Base-by-base conservation (phyloP, 345 rosid genomes). In the Passiflora organensis region DNA sequence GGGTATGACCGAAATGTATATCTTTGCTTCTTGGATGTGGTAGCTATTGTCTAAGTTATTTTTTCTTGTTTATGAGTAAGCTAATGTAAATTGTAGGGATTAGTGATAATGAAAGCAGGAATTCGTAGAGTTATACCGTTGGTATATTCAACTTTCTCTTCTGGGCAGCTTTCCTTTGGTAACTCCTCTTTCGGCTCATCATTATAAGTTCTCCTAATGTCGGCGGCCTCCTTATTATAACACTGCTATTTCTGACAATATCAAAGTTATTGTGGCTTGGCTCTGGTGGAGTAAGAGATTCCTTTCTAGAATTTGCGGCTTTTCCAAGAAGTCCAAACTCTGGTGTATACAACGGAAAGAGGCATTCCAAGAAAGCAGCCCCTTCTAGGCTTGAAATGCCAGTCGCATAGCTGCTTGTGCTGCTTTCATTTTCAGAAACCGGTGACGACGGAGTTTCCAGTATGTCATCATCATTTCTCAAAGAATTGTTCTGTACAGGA, bases 121-220 rank as follows among this genome's bases (percentile, higher is more conserved):
- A 54, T 22, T 55, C 25, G 8, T 28, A 8, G 42, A 55, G 59
- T 49, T 41, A 75, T 79, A 88, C 96, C 88, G 43, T 73, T 60
- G 88, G 76, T 48, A 55, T 72, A 51, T 79, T 72, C 50, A 67
- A 73, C 71, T 75, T 68, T 69, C 76, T 72, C 72, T 69, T 70
- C 60, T 76, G 75, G 61, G 50, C 79, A 46, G 93, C 80, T 73
- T 82, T 83, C 65, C 83, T 76, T 58, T 76, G 78, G 60, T 71
- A 73, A 51, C 96, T 87, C 77, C 76, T 80, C 81, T 82, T 80
- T 24, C 82, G 72, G 71, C 90, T 83, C 84, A 82, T 75, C 95
- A 85, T 78, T 68, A 87, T 87, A 62, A 85, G 67, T 73, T 87
- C 96, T 61, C 82, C 88, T 0, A 91, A 96, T 53, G 95, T 91